A percentile compares a stretch with the other conserved stretches of the same genome.
phyloP scores from a whole-genome alignment of 1,139 yeast genomes.

The Kodamaea sp. region DNA sequence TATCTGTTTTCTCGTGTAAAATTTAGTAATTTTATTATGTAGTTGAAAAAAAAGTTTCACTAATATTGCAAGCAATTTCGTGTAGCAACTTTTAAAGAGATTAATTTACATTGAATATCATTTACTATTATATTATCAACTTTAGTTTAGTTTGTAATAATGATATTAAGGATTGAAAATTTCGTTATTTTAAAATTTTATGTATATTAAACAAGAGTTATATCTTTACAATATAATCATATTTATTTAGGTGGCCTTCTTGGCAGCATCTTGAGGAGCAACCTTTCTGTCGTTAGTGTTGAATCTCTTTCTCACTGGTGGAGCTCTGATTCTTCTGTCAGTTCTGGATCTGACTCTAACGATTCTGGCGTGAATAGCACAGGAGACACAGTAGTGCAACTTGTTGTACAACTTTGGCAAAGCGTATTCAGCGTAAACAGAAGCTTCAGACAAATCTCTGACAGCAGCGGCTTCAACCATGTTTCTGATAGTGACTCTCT shows the following conservation, averaged over 20 bases:
- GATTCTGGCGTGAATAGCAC: slow-evolving; percentile 99
- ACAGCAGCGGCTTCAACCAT: slow-evolving; percentile 99
- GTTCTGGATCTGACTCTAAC: slow-evolving; percentile 99
- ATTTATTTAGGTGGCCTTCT: slow-evolving; percentile 56
- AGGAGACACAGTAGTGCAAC: slow-evolving; percentile 99
- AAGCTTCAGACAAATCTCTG: slow-evolving; percentile 99
- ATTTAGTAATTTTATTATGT: too few species aligned
- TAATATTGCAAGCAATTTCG: too few species aligned
- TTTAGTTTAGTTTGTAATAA: too few species aligned
- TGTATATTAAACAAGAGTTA: too few species aligned
- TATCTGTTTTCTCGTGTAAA: too few species aligned
- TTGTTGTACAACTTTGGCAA: slow-evolving; percentile 99
- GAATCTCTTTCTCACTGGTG: slow-evolving; percentile 99
- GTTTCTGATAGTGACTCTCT: slow-evolving; percentile 99
- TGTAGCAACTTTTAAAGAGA: too few species aligned
- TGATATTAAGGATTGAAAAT: too few species aligned
- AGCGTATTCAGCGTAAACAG: slow-evolving; percentile 98
- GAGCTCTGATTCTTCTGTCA: slow-evolving; percentile 98
- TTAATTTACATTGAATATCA: too few species aligned
- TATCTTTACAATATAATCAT: too few species aligned
- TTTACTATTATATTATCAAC: too few species aligned
- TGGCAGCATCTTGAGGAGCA: slow-evolving; percentile 97
- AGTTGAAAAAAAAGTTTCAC: too few species aligned
- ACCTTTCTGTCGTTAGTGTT: slow-evolving; percentile 87
- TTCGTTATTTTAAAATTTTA: too few species aligned